Base-by-base conservation (phyloP, 1,284 basidiomycete species). In the Puccinia coronata region DNA sequence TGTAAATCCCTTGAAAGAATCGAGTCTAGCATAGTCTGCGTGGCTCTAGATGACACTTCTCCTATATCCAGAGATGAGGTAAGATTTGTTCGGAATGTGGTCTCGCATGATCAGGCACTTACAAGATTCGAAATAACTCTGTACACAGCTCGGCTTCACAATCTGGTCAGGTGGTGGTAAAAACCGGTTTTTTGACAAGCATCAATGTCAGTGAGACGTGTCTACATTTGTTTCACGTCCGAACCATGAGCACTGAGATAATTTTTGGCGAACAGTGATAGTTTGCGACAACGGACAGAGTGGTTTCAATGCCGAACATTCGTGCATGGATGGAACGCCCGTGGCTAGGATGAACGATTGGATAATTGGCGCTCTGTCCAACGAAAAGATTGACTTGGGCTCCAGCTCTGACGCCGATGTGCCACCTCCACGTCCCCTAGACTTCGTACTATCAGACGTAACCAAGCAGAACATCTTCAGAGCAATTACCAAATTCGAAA, bases 171-270 rank as follows among this genome's bases (percentile, higher is more conserved):
- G 96, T 61, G 91, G 97, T 83, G 95, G 94, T 59, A 89, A 91
- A 83, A 98, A 98, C 87, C 89, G 96, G 82, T 99, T 93, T 90
- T 98, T 93, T 86, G 97, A 99, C 89, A 99, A 99, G 88, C 96
- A 99, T 86, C 93, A 98, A 86, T 85, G 93, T 94, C 86, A 82
- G 91, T 88, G 31, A 9, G 43, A n/a, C 1, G 14, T 28, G 23
- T 28, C 9, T n/a, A n/a, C 6, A 67, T 11, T 9, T 25, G n/a
- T 12, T 2, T n/a, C n/a, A 11, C 3, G 28, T 28, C 14, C 63
- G 51, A 36, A 39, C 28, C 5, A 25, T 43, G 1, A 43, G 47
- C 23, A 67, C 73, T 59, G 41, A 75, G 28, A 14, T 31, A 59
- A 9, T 61, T 41, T 67, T 28, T 67, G 31, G 34, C 23, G 9